Percentiles rank a stretch among this genome's conserved stretches.
phyloP scores from a whole-genome alignment of 495 filamentous ascomycete species.

The Sporormia fimetaria region DNA sequence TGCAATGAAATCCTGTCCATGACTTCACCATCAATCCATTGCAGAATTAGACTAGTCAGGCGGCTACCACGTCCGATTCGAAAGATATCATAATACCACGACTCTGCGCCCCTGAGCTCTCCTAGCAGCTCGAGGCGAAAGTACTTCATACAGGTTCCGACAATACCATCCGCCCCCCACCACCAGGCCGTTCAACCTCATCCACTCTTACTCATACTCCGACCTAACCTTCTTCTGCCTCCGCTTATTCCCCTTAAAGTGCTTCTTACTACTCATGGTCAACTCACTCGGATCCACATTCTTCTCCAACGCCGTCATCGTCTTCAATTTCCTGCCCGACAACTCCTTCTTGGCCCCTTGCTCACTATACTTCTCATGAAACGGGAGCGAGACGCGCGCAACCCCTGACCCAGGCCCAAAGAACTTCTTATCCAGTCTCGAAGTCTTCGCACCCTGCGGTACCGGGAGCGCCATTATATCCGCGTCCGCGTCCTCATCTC shows the following conservation, averaged over 20 bases:
- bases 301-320: conserved; percentile 75
- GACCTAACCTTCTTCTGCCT: conserved; percentile 43
- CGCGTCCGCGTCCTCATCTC: conserved; percentile 30
- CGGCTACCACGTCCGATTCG: too few species aligned
- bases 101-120: too few species aligned
- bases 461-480: conserved; percentile 30
- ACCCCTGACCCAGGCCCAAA: conserved; percentile 55
- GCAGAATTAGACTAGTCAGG: too few species aligned
- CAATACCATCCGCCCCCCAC: background rate
- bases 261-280: conserved; percentile 71
- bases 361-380: conserved; percentile 75
- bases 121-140: too few species aligned
- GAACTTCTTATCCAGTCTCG: conserved; percentile 70
- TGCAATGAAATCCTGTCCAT: too few species aligned
- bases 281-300: conserved; percentile 76
- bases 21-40: too few species aligned
- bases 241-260: conserved; percentile 67
- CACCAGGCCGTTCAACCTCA: background rate
- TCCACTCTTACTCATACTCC: conserved; percentile 29
- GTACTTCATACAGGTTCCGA: too few species aligned
- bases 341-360: conserved; percentile 59
- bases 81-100: too few species aligned
- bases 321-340: conserved; percentile 70
- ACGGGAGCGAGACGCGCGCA: conserved; percentile 65
- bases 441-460: conserved; percentile 54